Base-by-base conservation (phyloP, 202 grass and related monocot species). In the Sporobolus alterniflorus region DNA sequence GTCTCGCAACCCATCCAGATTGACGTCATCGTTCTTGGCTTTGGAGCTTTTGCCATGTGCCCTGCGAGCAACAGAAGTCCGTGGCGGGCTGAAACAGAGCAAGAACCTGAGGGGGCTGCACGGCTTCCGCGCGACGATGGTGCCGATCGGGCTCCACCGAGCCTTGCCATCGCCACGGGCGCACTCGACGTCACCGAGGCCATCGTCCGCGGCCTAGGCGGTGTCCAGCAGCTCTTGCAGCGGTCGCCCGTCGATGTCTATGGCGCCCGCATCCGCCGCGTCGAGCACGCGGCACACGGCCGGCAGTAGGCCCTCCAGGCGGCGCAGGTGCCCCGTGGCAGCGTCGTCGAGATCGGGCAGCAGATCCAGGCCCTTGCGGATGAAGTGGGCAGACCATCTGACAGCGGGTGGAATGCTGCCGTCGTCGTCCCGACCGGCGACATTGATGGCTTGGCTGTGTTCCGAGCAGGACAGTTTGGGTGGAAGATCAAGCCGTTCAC, bases 261-360 rank as follows among this genome's bases (percentile, higher is more conserved):
- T 22, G 74, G 86, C 80, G 68, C 86, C 86, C 0, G 80, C 74
- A 75, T 88, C 86, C 2, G 86, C 68, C 18, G 86, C 74, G 74
- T 84, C 86, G 59, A 88, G 86, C 28, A 79, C 24, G 21, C 32
- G 80, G 75, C 86, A 88, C 17, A 74, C 60, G 24, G 68, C 17
- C 24, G 86, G 49, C 18, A 88, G 86, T 60, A 88, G 75, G 6
- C 60, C 81, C 86, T 88, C 86, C 29, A 84, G 81, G 68, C 86
- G 80, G 40, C 80, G 86, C 30, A 88, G 75, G 74, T 88, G 74
- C 30, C 49, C 86, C 13, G 14, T 20, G 6, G 68, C 49, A 42
- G 68, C 41, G 0, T 49, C 86, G 31, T 88, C 86, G 6, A 88
- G 75, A 49, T 84, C 81, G 11, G 68, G 0, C 40, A n/a, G 50